These are phyloP conservation scores for Trichophyton mentagrophytes DNA, from an alignment of 2,329 filamentous ascomycete genomes.

Conservation along the genomic window DNA sequence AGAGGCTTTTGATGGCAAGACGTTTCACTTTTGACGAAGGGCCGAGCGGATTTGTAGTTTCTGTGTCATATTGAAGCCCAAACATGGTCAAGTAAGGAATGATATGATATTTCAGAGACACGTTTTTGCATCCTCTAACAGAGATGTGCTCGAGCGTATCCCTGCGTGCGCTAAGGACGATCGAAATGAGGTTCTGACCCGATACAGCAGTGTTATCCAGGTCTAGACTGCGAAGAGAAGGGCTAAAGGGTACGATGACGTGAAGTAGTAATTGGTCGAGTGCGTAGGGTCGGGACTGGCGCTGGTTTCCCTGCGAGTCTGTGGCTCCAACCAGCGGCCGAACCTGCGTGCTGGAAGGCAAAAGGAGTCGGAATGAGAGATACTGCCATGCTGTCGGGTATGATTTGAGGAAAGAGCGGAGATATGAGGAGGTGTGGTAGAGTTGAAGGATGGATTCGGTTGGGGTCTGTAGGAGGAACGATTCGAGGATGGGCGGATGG, in stretches of 20 bases:
- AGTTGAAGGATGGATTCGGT: constrained; percentile 45
- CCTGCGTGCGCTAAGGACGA: constrained; percentile 42
- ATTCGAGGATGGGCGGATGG: constrained; percentile 47
- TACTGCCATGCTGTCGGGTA: constrained; percentile 50
- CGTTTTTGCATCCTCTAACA: constrained; percentile 51
- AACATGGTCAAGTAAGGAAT: constrained; percentile 44
- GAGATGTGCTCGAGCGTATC: constrained; percentile 47
- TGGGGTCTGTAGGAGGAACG: constrained; percentile 44
- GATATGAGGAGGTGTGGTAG: constrained; percentile 45
- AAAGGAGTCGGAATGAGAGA: constrained; percentile 44
- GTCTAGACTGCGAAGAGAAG: constrained; percentile 44
- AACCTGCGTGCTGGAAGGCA: constrained; percentile 27
- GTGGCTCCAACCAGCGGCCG: constrained; percentile 24
- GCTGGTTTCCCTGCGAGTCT: constrained; percentile 24
- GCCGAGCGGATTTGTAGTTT: constrained; percentile 30
- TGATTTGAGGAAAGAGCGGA: constrained; percentile 41
- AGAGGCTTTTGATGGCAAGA: constrained; percentile 46
- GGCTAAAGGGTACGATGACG: constrained; percentile 44
- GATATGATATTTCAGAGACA: constrained; percentile 52
- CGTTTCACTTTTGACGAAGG: constrained; percentile 23
- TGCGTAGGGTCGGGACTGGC: constrained; percentile 45
- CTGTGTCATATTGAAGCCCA: constrained; percentile 32
- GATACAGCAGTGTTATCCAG: constrained; percentile 50
- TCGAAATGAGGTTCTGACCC: constrained; percentile 43
- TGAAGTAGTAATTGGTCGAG: constrained; percentile 46